phyloP scores from a whole-genome alignment of 2,329 filamentous ascomycete species.

The Arthrobotrys pseudoclavata region DNA sequence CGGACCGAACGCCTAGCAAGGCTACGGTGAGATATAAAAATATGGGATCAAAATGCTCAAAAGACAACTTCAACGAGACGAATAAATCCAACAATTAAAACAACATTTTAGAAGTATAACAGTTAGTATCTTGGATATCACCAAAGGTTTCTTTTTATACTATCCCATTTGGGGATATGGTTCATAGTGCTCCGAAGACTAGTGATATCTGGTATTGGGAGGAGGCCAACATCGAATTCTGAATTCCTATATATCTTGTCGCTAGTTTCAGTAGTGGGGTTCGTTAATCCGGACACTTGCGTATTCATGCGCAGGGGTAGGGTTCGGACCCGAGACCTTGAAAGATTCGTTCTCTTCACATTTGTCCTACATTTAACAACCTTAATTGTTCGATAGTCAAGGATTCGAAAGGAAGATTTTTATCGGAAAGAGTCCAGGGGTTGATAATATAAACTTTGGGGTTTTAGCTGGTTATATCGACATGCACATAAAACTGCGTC shows the following conservation, averaged over 20 bases:
- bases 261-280: background rate
- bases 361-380: background rate
- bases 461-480: background rate
- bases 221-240: background rate
- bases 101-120: too few relatives aligned
- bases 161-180: conserved; percentile 34
- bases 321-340: background rate
- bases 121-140: background rate
- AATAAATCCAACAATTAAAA: too few relatives aligned
- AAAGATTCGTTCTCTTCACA: background rate
- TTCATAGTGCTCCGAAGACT: background rate
- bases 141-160: background rate
- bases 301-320: background rate
- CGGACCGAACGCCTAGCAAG: background rate
- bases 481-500: conserved; percentile 14
- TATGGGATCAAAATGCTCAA: background rate
- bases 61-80: too few relatives aligned
- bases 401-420: background rate
- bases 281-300: background rate
- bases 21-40: background rate
- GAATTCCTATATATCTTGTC: background rate
- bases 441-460: background rate
- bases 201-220: background rate
- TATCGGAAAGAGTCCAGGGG: background rate
- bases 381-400: conserved; percentile 4